A percentile compares a stretch with the other conserved stretches of the same genome.
These are phyloP conservation scores for Termitomyces sp. DNA, from an alignment of 768 basidiomycete genomes.

Conservation along the genomic window DNA sequence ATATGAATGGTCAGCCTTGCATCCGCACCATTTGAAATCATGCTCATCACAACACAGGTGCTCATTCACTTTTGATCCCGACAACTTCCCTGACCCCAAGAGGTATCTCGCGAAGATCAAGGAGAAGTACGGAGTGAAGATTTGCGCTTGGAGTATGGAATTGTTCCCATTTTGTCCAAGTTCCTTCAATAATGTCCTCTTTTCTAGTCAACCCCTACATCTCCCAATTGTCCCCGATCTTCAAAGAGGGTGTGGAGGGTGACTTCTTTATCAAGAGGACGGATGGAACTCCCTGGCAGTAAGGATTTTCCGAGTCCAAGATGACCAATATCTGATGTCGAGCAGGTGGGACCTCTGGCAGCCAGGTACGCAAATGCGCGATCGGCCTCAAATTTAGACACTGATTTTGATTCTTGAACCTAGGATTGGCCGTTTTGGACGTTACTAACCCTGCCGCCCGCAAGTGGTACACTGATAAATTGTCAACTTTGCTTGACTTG, in stretches of 20 bases:
- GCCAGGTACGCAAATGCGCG: constrained; percentile 27
- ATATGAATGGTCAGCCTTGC: constrained; percentile 50
- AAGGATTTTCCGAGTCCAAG: constrained; percentile 23
- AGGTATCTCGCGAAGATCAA: constrained; percentile 61
- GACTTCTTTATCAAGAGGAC: constrained; percentile 68
- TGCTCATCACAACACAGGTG: constrained; percentile 39
- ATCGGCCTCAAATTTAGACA: not conserved
- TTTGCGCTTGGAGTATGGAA: constrained; percentile 63
- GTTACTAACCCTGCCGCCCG: constrained; percentile 51
- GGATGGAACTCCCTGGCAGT: constrained; percentile 69
- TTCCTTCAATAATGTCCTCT: not conserved
- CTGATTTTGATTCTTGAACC: not conserved
- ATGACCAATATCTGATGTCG: constrained; percentile 1
- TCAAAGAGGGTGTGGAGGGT: constrained; percentile 62
- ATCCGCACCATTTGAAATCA: not conserved
- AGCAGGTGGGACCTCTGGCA: constrained; percentile 62
- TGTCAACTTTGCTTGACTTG: constrained; percentile 47
- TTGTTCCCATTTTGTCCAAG: not conserved
- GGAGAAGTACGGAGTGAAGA: constrained; percentile 59
- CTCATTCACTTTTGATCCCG: constrained; percentile 74
- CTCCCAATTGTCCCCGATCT: constrained; percentile 64
- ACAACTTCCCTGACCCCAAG: constrained; percentile 70
- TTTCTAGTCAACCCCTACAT: constrained; percentile 68
- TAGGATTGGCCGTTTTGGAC: constrained; percentile 56
- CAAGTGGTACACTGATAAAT: constrained; percentile 51